These are phyloP conservation scores for Rhizophagus clarus DNA, from an alignment of 192 early-diverging fungal species.

Conservation along the genomic window DNA sequence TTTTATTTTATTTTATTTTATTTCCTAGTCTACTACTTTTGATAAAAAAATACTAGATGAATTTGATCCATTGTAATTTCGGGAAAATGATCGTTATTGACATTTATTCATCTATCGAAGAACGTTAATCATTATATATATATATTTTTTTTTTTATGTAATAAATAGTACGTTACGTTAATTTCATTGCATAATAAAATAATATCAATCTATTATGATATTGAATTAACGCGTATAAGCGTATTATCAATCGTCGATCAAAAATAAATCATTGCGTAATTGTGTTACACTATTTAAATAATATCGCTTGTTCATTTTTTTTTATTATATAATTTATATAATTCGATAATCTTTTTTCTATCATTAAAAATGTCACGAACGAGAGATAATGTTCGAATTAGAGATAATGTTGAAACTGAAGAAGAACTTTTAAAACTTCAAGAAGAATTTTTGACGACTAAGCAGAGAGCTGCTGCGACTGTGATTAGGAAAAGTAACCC, in stretches of 20 bases:
- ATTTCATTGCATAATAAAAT: no score
- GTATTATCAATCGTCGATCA: not conserved
- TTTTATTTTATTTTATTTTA: not conserved
- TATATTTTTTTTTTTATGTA: no score
- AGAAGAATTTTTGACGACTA: conserved; percentile 47
- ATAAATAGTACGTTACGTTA: no score
- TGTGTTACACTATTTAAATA: not conserved
- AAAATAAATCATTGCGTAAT: not conserved
- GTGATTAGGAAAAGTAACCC: conserved; percentile 36
- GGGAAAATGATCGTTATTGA: no score
- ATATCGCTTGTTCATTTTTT: not conserved
- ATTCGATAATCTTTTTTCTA: not conserved
- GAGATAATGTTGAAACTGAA: conserved; percentile 34
- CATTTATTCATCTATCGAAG: no score
- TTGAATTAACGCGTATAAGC: no score
- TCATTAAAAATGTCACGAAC: not conserved
- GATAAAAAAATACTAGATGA: not conserved
- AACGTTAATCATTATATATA: no score
- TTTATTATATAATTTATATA: no score
- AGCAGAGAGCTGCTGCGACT: conserved; percentile 45
- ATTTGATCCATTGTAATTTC: not conserved
- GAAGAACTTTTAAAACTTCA: conserved; percentile 56
- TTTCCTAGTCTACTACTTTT: not conserved
- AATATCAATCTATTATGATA: no score
- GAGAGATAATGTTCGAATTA: not conserved